Conservation (phyloP, 441 rosid species). For the Populus hybrid region DNA sequence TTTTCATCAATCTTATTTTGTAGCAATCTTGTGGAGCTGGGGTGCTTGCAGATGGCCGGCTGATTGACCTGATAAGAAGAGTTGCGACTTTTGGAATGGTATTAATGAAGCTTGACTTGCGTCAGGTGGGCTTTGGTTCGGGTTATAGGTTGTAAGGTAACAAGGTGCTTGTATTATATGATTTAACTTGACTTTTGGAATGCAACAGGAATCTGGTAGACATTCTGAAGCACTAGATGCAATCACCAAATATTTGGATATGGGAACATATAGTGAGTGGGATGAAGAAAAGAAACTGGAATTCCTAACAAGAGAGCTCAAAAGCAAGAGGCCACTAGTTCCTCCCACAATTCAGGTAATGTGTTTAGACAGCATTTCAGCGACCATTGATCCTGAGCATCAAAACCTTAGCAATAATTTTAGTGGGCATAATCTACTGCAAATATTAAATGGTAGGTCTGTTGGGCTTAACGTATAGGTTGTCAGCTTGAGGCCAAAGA, state of each 20-base stretch:
- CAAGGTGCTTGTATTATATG: constrained; percentile 1
- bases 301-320: constrained; percentile 75
- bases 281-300: constrained; percentile 88
- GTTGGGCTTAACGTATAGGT: neutral
- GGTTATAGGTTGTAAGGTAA: constrained; percentile 3
- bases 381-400: neutral
- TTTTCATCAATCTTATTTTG: constrained; percentile 22
- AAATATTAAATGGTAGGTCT: neutral
- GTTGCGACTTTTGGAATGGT: constrained; percentile 94
- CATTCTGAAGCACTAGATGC: constrained; percentile 92
- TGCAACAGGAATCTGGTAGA: constrained; percentile 78
- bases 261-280: constrained; percentile 96
- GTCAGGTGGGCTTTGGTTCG: constrained; percentile 53
- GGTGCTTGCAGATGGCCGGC: constrained; percentile 87
- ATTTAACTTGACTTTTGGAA: constrained; percentile 18
- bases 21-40: constrained; percentile 90
- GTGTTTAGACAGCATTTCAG: constrained; percentile 8
- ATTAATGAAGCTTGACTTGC: constrained; percentile 94
- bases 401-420: neutral
- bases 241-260: constrained; percentile 80
- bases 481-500: neutral
- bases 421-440: neutral
- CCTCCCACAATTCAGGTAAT: constrained; percentile 79
- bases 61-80: constrained; percentile 87
- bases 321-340: constrained; percentile 90